Evolutionary conservation across 177 flowering plant species (phyloP).

Genomic region (Vitis hybrid): DNA sequence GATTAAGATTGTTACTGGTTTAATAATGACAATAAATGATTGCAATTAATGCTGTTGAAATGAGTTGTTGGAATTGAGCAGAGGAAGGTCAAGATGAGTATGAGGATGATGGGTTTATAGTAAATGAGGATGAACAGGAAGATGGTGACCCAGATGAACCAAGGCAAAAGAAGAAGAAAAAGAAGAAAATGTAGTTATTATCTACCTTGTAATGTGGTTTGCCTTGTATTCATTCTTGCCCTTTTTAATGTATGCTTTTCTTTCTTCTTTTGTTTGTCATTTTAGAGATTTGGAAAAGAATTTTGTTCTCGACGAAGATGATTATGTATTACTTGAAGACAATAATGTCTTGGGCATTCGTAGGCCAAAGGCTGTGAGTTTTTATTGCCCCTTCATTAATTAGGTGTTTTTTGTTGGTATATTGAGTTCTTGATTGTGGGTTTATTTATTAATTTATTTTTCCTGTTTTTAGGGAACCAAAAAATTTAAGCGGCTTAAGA

Average conservation of each 20-base stretch:
- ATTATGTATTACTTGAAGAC: conserved; percentile 83
- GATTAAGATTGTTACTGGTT: too few relatives aligned
- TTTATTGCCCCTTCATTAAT: neutral
- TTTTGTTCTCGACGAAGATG: conserved; percentile 85
- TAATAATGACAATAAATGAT: too few relatives aligned
- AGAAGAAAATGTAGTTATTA: conserved; percentile 60
- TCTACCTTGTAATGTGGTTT: too few relatives aligned
- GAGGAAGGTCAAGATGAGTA: conserved; percentile 90
- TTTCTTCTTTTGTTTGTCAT: neutral
- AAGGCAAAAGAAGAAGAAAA: conserved; percentile 75
- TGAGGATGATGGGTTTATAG: conserved; percentile 95
- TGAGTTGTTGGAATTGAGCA: conserved; percentile 18
- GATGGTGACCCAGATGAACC: conserved; percentile 53
- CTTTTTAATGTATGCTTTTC: too few relatives aligned
- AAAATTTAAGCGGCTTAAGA: conserved; percentile 86
- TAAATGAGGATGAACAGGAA: conserved; percentile 66
- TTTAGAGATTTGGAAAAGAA: conserved; percentile 71
- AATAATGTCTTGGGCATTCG: conserved; percentile 54
- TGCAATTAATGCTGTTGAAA: too few relatives aligned
- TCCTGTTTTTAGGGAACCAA: conserved; percentile 53
- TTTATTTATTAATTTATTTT: neutral
- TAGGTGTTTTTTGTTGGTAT: too few relatives aligned
- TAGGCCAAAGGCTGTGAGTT: conserved; percentile 55
- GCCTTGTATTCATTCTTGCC: neutral
- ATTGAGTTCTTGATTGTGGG: too few relatives aligned